Percentiles rank a stretch among this genome's conserved stretches.
Evolutionary conservation across 495 filamentous ascomycete genomes (phyloP).

Genomic region (Xylaria longipes): DNA sequence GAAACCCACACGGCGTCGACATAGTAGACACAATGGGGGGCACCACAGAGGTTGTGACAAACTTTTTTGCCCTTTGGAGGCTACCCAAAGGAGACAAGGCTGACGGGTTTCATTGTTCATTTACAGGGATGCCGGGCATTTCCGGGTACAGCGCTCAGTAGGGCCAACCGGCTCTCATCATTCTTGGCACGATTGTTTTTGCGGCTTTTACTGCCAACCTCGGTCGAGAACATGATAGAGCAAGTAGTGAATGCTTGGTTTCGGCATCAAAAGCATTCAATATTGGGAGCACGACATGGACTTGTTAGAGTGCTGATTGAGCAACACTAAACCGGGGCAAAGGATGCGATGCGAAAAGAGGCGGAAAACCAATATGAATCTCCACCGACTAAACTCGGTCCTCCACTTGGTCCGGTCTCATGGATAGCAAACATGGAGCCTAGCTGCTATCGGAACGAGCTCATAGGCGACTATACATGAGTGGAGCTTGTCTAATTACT

Average conservation of each 20-base stretch:
- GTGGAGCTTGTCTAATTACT: constrained; percentile 23
- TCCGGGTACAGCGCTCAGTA: constrained; percentile 23
- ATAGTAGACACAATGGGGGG: neutral
- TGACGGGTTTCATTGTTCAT: constrained; percentile 28
- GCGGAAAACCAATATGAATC: neutral
- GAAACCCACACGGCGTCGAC: constrained; percentile 17
- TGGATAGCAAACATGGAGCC: constrained; percentile 15
- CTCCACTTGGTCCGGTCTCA: constrained; percentile 21
- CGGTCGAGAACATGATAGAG: neutral
- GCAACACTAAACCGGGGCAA: neutral
- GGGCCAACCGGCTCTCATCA: constrained; percentile 6
- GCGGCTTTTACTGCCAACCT: neutral
- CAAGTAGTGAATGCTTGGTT: neutral
- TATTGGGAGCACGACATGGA: neutral
- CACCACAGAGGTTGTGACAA: constrained; percentile 11
- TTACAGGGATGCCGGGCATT: constrained; percentile 26
- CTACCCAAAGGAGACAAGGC: constrained; percentile 44
- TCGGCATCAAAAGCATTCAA: neutral
- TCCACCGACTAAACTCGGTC: constrained; percentile 18
- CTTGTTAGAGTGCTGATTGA: neutral
- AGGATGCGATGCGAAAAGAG: neutral
- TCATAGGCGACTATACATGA: neutral
- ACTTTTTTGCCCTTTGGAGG: constrained; percentile 28
- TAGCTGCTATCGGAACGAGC: constrained; percentile 8
- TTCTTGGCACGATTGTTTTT: neutral